These are phyloP conservation scores for Paramecium primaurelia DNA, from an alignment of 73 alveolate species.

Conservation along the genomic window DNA sequence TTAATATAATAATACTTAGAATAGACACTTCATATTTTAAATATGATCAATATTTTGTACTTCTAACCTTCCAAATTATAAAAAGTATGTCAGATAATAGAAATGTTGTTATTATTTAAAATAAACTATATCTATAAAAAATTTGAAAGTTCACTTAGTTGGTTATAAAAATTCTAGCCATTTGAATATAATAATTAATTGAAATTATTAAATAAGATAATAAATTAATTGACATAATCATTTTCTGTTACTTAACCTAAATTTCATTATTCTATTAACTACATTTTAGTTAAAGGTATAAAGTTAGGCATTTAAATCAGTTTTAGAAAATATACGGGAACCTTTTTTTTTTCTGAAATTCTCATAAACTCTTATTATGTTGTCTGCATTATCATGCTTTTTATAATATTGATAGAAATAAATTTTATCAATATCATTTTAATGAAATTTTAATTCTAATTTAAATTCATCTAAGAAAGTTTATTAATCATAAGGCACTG, in stretches of 20 bases:
- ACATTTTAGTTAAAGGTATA: neutral
- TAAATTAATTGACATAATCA: neutral
- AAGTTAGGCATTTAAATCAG: neutral
- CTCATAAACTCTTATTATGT: neutral
- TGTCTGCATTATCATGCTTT: neutral
- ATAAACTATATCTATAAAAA: too few species aligned
- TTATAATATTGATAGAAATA: neutral
- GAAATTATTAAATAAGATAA: too few species aligned
- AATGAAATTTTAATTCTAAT: neutral
- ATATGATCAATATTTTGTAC: too few species aligned
- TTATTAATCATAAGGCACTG: neutral
- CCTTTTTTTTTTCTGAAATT: neutral
- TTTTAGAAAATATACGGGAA: neutral
- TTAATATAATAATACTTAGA: too few species aligned
- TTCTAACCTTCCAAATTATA: too few species aligned
- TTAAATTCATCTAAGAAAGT: neutral
- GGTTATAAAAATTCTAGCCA: too few species aligned
- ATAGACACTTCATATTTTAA: too few species aligned
- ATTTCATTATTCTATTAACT: neutral
- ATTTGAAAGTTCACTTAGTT: too few species aligned
- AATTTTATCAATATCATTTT: neutral
- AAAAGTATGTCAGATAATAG: too few species aligned
- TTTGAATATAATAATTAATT: too few species aligned
- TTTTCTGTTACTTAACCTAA: neutral
- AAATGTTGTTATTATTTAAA: too few species aligned